Evolutionary conservation across 2,329 filamentous ascomycete genomes (phyloP).

Genomic region (Fusarium odoratissimum): DNA sequence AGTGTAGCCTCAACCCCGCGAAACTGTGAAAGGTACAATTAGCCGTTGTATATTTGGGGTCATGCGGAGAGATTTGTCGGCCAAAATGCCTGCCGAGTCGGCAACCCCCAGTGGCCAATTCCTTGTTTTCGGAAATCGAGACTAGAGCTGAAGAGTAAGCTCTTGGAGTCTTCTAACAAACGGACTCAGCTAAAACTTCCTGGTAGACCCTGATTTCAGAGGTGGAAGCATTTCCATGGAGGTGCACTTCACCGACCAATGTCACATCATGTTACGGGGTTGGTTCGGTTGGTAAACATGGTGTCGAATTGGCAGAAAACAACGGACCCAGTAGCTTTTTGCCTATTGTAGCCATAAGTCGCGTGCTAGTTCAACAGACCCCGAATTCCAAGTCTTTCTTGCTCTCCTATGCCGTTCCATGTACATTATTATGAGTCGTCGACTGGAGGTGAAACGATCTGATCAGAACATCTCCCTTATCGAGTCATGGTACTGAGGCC

Average conservation of each 20-base stretch:
- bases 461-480: slow-evolving; percentile 90
- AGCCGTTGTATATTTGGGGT: background rate
- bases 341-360: background rate
- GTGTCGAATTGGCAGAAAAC: background rate
- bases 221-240: background rate
- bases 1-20: background rate
- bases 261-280: background rate
- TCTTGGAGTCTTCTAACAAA: background rate
- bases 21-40: background rate
- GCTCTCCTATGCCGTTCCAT: background rate
- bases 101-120: background rate
- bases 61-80: background rate
- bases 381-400: background rate
- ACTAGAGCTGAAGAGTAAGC: background rate
- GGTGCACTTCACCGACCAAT: background rate
- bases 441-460: slow-evolving; percentile 72
- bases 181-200: background rate
- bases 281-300: background rate
- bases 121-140: background rate
- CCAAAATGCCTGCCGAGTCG: background rate
- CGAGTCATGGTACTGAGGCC: slow-evolving; percentile 85
- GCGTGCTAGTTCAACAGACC: background rate
- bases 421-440: background rate
- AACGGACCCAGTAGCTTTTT: background rate
- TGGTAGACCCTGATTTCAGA: background rate